These are phyloP conservation scores for Aureobasidium musti DNA, from an alignment of 2,329 filamentous ascomycete genomes.

Conservation along the genomic window DNA sequence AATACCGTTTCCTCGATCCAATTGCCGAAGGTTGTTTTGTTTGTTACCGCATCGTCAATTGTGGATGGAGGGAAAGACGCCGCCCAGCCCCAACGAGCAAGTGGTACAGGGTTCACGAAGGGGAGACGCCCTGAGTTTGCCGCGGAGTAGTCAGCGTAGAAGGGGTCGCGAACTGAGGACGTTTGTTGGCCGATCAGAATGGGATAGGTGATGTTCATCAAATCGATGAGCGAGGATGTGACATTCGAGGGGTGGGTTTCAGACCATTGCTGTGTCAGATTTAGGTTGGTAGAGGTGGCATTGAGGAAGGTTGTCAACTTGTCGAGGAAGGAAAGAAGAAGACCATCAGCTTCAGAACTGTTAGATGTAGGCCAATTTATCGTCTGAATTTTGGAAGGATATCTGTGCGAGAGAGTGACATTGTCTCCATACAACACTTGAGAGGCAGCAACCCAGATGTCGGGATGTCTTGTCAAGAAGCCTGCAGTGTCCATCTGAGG, in stretches of 20 bases:
- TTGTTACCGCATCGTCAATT: constrained; percentile 49
- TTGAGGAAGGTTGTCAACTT: constrained; percentile 49
- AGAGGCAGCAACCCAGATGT: constrained; percentile 48
- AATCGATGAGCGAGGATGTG: constrained; percentile 39
- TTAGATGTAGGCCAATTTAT: constrained; percentile 48
- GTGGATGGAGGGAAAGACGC: constrained; percentile 44
- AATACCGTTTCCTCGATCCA: constrained; percentile 55
- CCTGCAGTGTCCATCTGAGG: constrained; percentile 53
- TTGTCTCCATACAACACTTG: constrained; percentile 50
- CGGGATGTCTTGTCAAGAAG: constrained; percentile 50
- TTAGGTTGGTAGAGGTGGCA: constrained; percentile 43
- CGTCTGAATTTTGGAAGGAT: constrained; percentile 48
- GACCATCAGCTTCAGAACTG: constrained; percentile 42
- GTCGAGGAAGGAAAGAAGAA: constrained; percentile 48
- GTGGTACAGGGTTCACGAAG: constrained; percentile 54
- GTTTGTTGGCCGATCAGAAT: constrained; percentile 53
- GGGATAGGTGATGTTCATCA: constrained; percentile 52
- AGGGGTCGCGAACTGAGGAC: constrained; percentile 51
- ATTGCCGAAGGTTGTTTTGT: constrained; percentile 53
- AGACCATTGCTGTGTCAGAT: constrained; percentile 44
- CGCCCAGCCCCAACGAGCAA: constrained; percentile 53
- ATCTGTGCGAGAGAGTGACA: constrained; percentile 47
- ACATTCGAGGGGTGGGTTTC: constrained; percentile 40
- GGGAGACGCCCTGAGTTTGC: constrained; percentile 50
- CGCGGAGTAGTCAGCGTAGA: constrained; percentile 54